Percentiles rank a stretch among this genome's conserved stretches.
These are phyloP conservation scores for Beauveria australis DNA, from an alignment of 2,329 filamentous ascomycete genomes.

Conservation along the genomic window DNA sequence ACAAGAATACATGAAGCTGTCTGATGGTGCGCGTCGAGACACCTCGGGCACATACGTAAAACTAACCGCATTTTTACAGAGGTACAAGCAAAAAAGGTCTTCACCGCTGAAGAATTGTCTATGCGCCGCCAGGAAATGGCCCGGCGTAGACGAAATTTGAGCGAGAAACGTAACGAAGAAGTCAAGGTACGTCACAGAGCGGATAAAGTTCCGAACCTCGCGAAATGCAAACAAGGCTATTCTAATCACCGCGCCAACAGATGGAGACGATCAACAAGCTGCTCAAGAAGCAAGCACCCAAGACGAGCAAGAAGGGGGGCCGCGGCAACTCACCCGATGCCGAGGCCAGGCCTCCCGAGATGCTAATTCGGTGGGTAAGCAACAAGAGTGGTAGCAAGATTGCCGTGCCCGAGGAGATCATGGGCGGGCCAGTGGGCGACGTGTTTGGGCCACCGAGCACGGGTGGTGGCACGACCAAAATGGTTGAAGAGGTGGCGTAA, in stretches of 20 bases:
- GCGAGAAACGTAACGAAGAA: constrained; percentile 56
- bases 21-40: constrained; percentile 40
- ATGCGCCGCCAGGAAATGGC: constrained; percentile 58
- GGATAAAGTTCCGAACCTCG: background rate
- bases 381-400: constrained; percentile 55
- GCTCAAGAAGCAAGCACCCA: constrained; percentile 76
- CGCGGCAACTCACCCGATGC: constrained; percentile 42
- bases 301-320: constrained; percentile 51
- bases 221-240: background rate
- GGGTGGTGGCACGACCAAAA: constrained; percentile 32
- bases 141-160: constrained; percentile 51
- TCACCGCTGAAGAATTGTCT: constrained; percentile 53
- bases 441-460: constrained; percentile 36
- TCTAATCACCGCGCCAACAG: constrained; percentile 31
- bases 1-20: constrained; percentile 51
- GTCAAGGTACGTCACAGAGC: constrained; percentile 42
- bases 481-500: constrained; percentile 47
- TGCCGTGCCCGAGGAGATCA: constrained; percentile 59
- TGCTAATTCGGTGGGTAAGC: constrained; percentile 65
- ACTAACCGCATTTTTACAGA: constrained; percentile 30
- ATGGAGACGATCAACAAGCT: constrained; percentile 90
- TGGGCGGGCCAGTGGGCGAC: constrained; percentile 52
- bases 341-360: constrained; percentile 44
- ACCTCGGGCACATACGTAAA: constrained; percentile 5
- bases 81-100: constrained; percentile 55